Evolutionary conservation across 2,329 filamentous ascomycete species (phyloP), one percentile per base, ranked within the genome.

Genomic region (Myotisia sp.): DNA sequence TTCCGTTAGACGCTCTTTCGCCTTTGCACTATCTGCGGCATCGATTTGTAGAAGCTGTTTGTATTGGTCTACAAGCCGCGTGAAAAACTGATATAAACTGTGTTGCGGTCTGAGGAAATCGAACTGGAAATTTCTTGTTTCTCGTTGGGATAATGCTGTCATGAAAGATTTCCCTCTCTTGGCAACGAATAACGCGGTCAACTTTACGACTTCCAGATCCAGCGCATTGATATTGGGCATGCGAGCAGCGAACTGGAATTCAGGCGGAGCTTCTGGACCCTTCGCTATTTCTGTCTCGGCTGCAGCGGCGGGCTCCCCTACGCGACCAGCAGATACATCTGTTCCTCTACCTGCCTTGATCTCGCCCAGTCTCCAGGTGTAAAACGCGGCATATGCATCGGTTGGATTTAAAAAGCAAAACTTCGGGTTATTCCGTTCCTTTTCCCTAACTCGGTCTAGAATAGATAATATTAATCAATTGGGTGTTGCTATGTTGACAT

Each of bases 211-310:
- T 34, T 76, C 74, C 41, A 95, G 63, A 67, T 98, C 90, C 58
- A 92, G 82, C 44, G 92, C 84, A 59, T 79, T 93, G 62, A 98
- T 93, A 46, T 86, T 87, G 38, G 90, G 90, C 83, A 95, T 93
- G 54, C 86, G 80, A 47, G 90, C 86, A 37, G 84, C 93, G 63
- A 94, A 98, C 46, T 81, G 74, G 52, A 92, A 95, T 48, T 86
- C 79, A 37, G 80, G 72, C 10, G 90, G 90, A 50, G 86, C 76
- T 27, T 79, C 76, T 5, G 87, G 87, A 14, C 86, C 87, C 56
- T 80, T 73, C 27, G 83, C 77, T 53, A 80, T 84, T 55, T 73
- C 70, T 32, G 58, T 64, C 46, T 63, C 64, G 33, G 64, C 62
- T 10, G 56, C 61, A 26, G 64, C 64, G 26, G 64, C 64, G 9